Evolutionary conservation across 1,284 basidiomycete species (phyloP), one percentile per base, ranked within the genome.

Genomic region (Grifola frondosa): DNA sequence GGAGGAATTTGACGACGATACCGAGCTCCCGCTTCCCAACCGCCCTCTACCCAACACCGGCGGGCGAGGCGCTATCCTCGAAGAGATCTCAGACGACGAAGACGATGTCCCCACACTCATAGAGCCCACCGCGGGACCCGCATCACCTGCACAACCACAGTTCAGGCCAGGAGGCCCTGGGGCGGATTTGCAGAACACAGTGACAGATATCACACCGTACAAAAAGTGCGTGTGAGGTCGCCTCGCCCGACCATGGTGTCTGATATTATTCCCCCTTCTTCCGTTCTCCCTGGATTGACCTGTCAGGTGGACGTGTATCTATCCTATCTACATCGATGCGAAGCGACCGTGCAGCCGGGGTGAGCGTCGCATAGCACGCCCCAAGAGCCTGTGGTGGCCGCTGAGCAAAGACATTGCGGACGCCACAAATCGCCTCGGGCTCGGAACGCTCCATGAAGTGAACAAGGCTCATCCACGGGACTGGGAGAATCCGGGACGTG

Each of bases 311-410:
- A 88, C 91, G 47, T 88, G 88, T 56, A 79, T 98, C 60, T 99
- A 99, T 64, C 96, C 96, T 3, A 89, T 97, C 59, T 98, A 98
- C 69, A 84, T 98, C 52, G 96, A 99, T 65, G 92, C 94, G 33
- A 97, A 97, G 66, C 85, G 86, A 10, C 84, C 91, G 3, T 89
- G 89, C 62, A 80, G 83, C 7, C 84, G 79, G 8, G 91, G 92
- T 13, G 81, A 88, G 53, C 81, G 96, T 29, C 80, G 94, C 40
- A 81, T 98, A 23, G 70, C 84, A 16, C 80, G 93, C 40, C 74
- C 80, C 44, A 84, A 90, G 62, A 78, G 87, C 48, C 66, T 96
- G n/a, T 94, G 93, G 84, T 97, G 90, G 88, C 95, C 96, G 5
- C 78, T 94, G 43, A 92, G 90, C 65, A 86, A 90, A 52, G 88